phyloP scores from a whole-genome alignment of 192 early-diverging fungal genomes.

The Jimgerdemannia flammicorona region DNA sequence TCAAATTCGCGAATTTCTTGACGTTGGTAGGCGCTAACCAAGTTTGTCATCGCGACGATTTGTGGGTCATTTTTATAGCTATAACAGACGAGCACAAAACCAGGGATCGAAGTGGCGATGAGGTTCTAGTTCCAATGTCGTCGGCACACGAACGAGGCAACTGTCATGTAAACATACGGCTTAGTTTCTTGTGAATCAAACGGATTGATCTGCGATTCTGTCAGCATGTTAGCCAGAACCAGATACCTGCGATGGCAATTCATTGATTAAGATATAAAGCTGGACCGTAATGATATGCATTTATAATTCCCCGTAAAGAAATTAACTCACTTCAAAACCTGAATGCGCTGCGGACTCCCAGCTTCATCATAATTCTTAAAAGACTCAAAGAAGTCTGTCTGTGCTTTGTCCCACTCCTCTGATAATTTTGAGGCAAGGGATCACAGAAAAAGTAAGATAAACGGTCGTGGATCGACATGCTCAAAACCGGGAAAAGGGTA shows the following conservation, averaged over 20 bases:
- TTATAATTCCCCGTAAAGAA: no score
- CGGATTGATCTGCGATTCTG: conserved; percentile 92
- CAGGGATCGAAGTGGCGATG: background rate
- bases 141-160: background rate
- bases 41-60: conserved; percentile 90
- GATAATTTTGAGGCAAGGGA: background rate
- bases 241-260: conserved; percentile 55
- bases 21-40: conserved; percentile 88
- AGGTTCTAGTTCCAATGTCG: background rate
- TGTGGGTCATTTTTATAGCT: conserved; percentile 89
- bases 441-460: background rate
- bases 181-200: conserved; percentile 98
- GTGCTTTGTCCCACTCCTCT: conserved; percentile 90
- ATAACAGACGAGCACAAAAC: conserved; percentile 5
- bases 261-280: background rate
- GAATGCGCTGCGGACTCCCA: conserved; percentile 87
- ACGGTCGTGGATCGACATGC: background rate
- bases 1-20: conserved; percentile 89
- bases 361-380: conserved; percentile 99
- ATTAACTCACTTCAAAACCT: conserved; percentile 73
- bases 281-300: no score
- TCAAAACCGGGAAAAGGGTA: no score
- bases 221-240: conserved; percentile 95
- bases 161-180: conserved; percentile 51
- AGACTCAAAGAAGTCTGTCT: conserved; percentile 94